Conservation (phyloP, 2,329 filamentous ascomycete genomes). For the Phialemonium atrogriseum region DNA sequence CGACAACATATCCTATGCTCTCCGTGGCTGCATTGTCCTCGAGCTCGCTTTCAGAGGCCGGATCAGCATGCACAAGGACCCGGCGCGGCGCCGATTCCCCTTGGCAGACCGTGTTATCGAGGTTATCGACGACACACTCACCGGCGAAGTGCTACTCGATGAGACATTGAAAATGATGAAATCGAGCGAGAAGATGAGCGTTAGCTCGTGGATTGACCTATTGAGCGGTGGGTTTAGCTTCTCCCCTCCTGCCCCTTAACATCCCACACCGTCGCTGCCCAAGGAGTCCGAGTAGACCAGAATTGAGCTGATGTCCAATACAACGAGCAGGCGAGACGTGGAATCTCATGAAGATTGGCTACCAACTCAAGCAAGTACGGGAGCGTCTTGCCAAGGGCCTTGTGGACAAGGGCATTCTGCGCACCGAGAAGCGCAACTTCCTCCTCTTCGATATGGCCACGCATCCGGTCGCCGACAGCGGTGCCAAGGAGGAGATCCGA, state of each 20-base stretch:
- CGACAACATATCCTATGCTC: constrained; percentile 97
- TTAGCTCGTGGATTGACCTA: constrained; percentile 96
- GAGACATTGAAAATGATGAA: constrained; percentile 99
- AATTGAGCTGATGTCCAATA: not conserved
- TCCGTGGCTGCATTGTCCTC: constrained; percentile 96
- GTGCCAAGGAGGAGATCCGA: constrained; percentile 95
- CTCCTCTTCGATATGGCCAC: constrained; percentile 99
- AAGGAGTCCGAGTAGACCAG: too few relatives aligned
- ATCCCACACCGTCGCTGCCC: not conserved
- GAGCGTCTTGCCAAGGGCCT: constrained; percentile 95
- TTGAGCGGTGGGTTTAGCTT: constrained; percentile 71
- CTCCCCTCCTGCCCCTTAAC: constrained; percentile 6
- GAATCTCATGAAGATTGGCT: constrained; percentile 99
- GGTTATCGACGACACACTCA: constrained; percentile 92
- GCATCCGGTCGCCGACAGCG: constrained; percentile 91
- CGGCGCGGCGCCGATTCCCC: constrained; percentile 82
- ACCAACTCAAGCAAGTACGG: constrained; percentile 97
- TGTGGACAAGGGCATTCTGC: constrained; percentile 96
- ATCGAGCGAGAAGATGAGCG: constrained; percentile 98
- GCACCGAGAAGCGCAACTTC: constrained; percentile 99
- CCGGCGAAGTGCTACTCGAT: constrained; percentile 92
- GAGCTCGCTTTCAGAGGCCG: constrained; percentile 93
- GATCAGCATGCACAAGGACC: constrained; percentile 97
- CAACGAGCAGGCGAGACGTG: constrained; percentile 76
- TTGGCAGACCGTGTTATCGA: constrained; percentile 91